Evolutionary conservation across 495 filamentous ascomycete species (phyloP).

Genomic region (Echria macrotheca): DNA sequence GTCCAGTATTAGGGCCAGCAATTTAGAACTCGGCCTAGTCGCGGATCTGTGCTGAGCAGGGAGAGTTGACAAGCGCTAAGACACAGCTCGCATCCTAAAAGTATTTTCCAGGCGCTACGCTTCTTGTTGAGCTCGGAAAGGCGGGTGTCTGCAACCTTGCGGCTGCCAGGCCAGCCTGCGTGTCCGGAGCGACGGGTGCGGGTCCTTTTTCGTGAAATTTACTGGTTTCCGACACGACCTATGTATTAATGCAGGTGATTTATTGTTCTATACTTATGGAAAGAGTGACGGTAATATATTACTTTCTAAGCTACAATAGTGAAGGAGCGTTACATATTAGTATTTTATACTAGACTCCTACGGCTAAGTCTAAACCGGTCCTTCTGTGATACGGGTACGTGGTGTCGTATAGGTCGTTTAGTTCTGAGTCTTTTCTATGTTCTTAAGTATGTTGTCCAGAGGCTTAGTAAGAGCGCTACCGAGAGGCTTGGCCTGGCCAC

Average conservation of each 20-base stretch:
- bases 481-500: not conserved
- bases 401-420: not conserved
- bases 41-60: not conserved
- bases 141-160: not conserved
- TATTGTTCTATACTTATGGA: not conserved
- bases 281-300: conserved; percentile 1
- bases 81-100: not conserved
- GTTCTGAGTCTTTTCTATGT: conserved; percentile 2
- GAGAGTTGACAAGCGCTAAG: not conserved
- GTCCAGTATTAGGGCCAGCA: not conserved
- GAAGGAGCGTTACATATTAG: not conserved
- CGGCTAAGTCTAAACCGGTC: conserved; percentile 1
- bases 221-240: not conserved
- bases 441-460: not conserved
- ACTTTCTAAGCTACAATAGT: not conserved
- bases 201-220: not conserved
- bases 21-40: not conserved
- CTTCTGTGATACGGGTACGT: not conserved
- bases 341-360: not conserved
- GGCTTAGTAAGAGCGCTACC: not conserved
- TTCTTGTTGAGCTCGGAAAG: not conserved
- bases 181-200: not conserved
- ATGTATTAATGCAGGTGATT: not conserved
- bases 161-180: not conserved
- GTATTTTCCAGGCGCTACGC: not conserved